A percentile compares a stretch with the other conserved stretches of the same genome.
Evolutionary conservation across 2,329 filamentous ascomycete species (phyloP).

Genomic region (Alternaria sp.): DNA sequence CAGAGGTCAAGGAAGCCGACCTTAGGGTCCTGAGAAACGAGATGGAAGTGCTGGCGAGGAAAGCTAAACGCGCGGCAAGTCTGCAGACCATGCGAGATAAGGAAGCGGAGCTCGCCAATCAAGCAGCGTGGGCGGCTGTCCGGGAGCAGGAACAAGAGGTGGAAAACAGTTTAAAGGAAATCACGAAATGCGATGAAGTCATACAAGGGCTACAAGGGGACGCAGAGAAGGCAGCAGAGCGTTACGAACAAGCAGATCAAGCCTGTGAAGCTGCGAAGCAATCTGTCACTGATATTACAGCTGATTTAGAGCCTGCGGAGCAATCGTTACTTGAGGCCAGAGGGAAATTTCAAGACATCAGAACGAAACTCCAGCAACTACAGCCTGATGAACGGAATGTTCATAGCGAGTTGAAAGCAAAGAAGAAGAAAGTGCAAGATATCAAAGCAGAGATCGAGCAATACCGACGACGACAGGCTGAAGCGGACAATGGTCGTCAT

Average conservation of each 20-base stretch:
- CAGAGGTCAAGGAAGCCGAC: conserved; percentile 69
- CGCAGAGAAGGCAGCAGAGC: conserved; percentile 56
- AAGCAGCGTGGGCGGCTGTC: conserved; percentile 90
- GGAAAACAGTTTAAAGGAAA: conserved; percentile 34
- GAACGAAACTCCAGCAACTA: conserved; percentile 63
- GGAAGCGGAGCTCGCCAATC: conserved; percentile 66
- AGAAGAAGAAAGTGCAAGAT: conserved; percentile 55
- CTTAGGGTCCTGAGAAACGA: conserved; percentile 67
- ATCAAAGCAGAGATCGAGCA: conserved; percentile 58
- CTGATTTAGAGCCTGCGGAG: conserved; percentile 54
- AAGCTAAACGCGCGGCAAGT: conserved; percentile 71
- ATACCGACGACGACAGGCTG: conserved; percentile 68
- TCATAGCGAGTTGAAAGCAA: conserved; percentile 64
- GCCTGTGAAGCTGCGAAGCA: conserved; percentile 49
- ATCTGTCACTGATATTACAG: conserved; percentile 43
- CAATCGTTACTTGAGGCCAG: conserved; percentile 61
- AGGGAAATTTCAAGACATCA: conserved; percentile 63
- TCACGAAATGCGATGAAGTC: conserved; percentile 53
- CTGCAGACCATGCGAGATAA: conserved; percentile 71
- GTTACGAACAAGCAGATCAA: conserved; percentile 56
- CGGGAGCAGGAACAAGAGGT: conserved; percentile 72
- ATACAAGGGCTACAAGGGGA: conserved; percentile 59
- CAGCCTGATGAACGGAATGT: conserved; percentile 71
- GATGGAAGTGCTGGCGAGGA: conserved; percentile 69
- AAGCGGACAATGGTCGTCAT: conserved; percentile 74